Conservation (phyloP, 345 rosid species). For the Pseudoturritis turrita region DNA sequence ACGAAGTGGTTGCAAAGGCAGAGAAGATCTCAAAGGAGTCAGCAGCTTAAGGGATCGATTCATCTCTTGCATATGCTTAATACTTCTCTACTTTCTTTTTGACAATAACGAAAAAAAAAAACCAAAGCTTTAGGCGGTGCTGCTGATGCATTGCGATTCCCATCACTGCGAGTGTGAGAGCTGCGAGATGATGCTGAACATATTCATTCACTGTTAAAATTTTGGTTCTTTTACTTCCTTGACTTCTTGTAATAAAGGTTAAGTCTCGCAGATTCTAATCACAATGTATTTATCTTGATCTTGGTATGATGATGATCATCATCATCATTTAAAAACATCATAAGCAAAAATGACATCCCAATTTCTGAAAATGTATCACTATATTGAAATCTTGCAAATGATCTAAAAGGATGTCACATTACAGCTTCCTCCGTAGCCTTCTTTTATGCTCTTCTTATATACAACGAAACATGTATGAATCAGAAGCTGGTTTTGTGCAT, state of each 20-base stretch:
- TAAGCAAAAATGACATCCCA: background rate
- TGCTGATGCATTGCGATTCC: background rate
- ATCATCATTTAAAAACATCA: background rate
- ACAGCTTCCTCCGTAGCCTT: slow-evolving; percentile 10
- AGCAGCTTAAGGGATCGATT: slow-evolving; percentile 22
- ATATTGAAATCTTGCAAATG: slow-evolving; percentile 11
- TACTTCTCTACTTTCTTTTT: background rate
- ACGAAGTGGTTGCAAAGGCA: slow-evolving; percentile 50
- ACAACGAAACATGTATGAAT: slow-evolving; percentile 7
- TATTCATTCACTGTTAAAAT: slow-evolving; percentile 9
- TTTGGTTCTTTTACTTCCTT: slow-evolving; percentile 19
- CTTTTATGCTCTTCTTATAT: slow-evolving; percentile 1
- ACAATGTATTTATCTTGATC: background rate
- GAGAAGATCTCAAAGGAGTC: slow-evolving; percentile 34
- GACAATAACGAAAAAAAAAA: slow-evolving; percentile 21
- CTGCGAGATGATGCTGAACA: slow-evolving; percentile 18
- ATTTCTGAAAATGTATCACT: background rate
- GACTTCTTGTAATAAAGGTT: slow-evolving; percentile 18
- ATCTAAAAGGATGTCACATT: background rate
- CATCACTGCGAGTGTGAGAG: slow-evolving; percentile 9
- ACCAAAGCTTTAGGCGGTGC: background rate
- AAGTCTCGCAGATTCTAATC: slow-evolving; percentile 19
- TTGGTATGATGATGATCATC: no score
- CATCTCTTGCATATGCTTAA: background rate
- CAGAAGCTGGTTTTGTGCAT: slow-evolving; percentile 8